Percentiles rank a stretch among this genome's conserved stretches.
Conservation (phyloP, 1,284 basidiomycete genomes). For the Hymenochaete sp. region DNA sequence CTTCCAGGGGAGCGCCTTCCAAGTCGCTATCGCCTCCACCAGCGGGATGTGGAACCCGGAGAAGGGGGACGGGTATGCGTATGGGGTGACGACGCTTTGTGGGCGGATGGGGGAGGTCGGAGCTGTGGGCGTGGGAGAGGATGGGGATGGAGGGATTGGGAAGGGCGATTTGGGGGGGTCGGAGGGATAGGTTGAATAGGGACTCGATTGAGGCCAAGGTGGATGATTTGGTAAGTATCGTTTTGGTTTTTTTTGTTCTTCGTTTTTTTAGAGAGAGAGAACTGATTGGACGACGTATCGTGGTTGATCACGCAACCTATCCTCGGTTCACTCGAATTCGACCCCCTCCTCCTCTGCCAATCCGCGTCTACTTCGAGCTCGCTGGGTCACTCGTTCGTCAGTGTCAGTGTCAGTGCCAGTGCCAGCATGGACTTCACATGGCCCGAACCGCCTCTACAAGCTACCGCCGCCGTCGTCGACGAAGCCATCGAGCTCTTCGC, state of each 20-base stretch:
- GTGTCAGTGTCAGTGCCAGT: no score
- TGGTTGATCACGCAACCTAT: conserved; percentile 71
- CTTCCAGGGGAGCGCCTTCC: conserved; percentile 84
- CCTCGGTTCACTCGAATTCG: conserved; percentile 80
- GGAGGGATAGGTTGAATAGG: conserved; percentile 60
- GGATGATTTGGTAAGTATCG: conserved; percentile 67
- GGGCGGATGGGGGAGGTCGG: conserved; percentile 77
- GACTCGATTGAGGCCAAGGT: conserved; percentile 72
- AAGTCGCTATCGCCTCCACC: conserved; percentile 87
- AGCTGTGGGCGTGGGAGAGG: conserved; percentile 42
- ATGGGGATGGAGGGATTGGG: conserved; percentile 35
- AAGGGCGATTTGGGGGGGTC: no score
- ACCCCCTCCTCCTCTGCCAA: conserved; percentile 71
- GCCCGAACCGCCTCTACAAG: conserved; percentile 61
- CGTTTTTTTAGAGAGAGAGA: no score
- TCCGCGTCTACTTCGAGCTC: no score
- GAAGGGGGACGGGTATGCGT: no score
- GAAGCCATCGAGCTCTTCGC: conserved; percentile 84
- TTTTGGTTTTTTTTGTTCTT: no score
- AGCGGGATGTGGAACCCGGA: conserved; percentile 70
- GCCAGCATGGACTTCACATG: conserved; percentile 29
- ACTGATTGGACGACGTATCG: no score
- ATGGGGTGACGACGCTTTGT: not conserved
- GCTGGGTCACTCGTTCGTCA: no score
- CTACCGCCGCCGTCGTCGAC: conserved; percentile 82